phyloP scores from a whole-genome alignment of 2,329 filamentous ascomycete species.

The Cladosporium sp. region DNA sequence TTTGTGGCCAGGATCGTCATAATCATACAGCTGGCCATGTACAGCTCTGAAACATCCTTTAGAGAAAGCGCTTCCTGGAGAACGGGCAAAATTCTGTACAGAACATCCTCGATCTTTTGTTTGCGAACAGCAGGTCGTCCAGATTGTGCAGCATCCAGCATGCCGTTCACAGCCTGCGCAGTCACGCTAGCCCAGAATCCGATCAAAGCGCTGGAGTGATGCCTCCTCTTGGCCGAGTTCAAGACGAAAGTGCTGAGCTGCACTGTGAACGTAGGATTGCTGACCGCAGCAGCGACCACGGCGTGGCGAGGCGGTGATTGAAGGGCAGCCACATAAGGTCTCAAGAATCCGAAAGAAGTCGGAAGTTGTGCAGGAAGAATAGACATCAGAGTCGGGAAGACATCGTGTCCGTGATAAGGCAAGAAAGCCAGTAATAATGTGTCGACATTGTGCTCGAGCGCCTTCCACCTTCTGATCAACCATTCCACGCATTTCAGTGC shows the following conservation, averaged over 20 bases:
- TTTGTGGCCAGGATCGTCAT: slow-evolving; percentile 81
- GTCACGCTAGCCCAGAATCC: slow-evolving; percentile 89
- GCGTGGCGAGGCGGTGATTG: slow-evolving; percentile 73
- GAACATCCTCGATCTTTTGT: slow-evolving; percentile 72
- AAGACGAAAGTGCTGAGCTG: slow-evolving; percentile 75
- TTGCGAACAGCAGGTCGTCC: slow-evolving; percentile 71
- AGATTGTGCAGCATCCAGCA: slow-evolving; percentile 72
- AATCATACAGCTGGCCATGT: slow-evolving; percentile 88
- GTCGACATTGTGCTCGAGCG: slow-evolving; percentile 86
- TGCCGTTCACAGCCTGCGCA: slow-evolving; percentile 78
- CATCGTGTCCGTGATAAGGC: slow-evolving; percentile 81
- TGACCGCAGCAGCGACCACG: slow-evolving; percentile 77
- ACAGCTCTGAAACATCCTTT: slow-evolving; percentile 71
- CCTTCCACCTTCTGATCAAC: slow-evolving; percentile 86
- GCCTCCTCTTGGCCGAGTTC: slow-evolving; percentile 64
- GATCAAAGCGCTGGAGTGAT: slow-evolving; percentile 72
- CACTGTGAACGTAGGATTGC: slow-evolving; percentile 71
- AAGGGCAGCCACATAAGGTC: slow-evolving; percentile 76
- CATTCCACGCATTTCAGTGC: slow-evolving; percentile 91
- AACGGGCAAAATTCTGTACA: slow-evolving; percentile 65
- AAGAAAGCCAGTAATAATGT: slow-evolving; percentile 79
- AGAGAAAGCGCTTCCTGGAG: slow-evolving; percentile 74
- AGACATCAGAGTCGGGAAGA: slow-evolving; percentile 80
- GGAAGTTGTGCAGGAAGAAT: slow-evolving; percentile 77
- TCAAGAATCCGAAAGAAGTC: slow-evolving; percentile 73